phyloP scores from a whole-genome alignment of 129 eudicot genomes.

The Lactuca sativa region DNA sequence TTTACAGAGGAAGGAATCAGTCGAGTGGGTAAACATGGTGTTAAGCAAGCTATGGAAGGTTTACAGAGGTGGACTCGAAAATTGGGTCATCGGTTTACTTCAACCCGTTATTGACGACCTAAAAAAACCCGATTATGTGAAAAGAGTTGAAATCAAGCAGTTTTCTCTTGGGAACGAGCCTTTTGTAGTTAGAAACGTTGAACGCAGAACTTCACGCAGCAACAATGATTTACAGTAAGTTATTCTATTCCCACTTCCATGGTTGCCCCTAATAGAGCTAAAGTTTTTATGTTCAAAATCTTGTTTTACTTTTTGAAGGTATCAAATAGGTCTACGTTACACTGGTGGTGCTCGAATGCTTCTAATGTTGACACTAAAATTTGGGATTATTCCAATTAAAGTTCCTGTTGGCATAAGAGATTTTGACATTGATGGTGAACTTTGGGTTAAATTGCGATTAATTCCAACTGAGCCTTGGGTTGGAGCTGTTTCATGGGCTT shows the following conservation, averaged over 20 bases:
- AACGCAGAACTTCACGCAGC: constrained; percentile 79
- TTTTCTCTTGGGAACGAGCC: constrained; percentile 94
- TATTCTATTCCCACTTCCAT: background rate
- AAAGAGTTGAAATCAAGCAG: constrained; percentile 87
- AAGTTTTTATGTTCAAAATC: constrained; percentile 3
- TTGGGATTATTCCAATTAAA: constrained; percentile 69
- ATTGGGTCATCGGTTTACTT: constrained; percentile 71
- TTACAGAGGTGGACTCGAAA: constrained; percentile 76
- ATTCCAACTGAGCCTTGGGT: constrained; percentile 89
- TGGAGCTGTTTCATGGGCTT: constrained; percentile 92
- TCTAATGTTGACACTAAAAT: constrained; percentile 69
- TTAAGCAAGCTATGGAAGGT: constrained; percentile 93
- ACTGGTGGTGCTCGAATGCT: constrained; percentile 97
- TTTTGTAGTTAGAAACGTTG: constrained; percentile 80
- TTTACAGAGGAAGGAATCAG: constrained; percentile 90
- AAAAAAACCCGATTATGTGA: constrained; percentile 79
- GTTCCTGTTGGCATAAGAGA: constrained; percentile 87
- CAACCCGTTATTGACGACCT: constrained; percentile 89
- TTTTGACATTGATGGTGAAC: constrained; percentile 96
- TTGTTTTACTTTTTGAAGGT: constrained; percentile 48
- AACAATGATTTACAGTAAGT: constrained; percentile 87
- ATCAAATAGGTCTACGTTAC: constrained; percentile 92
- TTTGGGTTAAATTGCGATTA: constrained; percentile 83
- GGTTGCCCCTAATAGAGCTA: background rate
- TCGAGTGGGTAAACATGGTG: constrained; percentile 98